Evolutionary conservation across 2,329 filamentous ascomycete species (phyloP).

Genomic region (Magnaporthiopsis incrustans): DNA sequence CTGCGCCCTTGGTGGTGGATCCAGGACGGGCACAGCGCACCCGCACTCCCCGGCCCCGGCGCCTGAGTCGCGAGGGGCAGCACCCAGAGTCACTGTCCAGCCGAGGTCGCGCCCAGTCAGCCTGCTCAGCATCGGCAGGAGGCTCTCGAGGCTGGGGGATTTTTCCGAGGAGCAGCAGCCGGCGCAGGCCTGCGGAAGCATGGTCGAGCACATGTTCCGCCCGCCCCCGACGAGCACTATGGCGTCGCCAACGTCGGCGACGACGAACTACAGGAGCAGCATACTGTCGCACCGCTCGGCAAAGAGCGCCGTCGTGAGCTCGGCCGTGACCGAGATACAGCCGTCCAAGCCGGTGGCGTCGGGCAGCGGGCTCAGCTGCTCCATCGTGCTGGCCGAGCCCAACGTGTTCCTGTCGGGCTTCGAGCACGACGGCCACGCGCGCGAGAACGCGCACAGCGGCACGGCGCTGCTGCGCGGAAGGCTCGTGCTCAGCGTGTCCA

Average conservation of each 20-base stretch:
- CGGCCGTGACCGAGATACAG: conserved; percentile 40
- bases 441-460: conserved; percentile 47
- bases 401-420: conserved; percentile 73
- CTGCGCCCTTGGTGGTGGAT: conserved; percentile 16
- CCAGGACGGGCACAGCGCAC: neutral
- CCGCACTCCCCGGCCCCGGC: neutral
- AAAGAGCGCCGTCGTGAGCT: conserved; percentile 40
- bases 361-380: conserved; percentile 66
- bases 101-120: conserved; percentile 13
- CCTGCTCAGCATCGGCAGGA: conserved; percentile 18
- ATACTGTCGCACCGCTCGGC: conserved; percentile 41
- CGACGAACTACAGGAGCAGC: conserved; percentile 34
- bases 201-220: conserved; percentile 21
- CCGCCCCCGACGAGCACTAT: conserved; percentile 17
- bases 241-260: conserved; percentile 13
- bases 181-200: conserved; percentile 14
- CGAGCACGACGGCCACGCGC: conserved; percentile 56
- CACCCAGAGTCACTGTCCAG: neutral
- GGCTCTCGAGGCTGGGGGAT: conserved; percentile 15
- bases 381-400: conserved; percentile 70
- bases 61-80: neutral
- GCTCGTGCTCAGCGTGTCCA: conserved; percentile 72
- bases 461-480: conserved; percentile 82
- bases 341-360: conserved; percentile 66
- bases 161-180: conserved; percentile 7